Percentiles rank a stretch among this genome's conserved stretches.
Evolutionary conservation across 192 early-diverging fungal genomes (phyloP).

Genomic region (Rhizophagus sp.): DNA sequence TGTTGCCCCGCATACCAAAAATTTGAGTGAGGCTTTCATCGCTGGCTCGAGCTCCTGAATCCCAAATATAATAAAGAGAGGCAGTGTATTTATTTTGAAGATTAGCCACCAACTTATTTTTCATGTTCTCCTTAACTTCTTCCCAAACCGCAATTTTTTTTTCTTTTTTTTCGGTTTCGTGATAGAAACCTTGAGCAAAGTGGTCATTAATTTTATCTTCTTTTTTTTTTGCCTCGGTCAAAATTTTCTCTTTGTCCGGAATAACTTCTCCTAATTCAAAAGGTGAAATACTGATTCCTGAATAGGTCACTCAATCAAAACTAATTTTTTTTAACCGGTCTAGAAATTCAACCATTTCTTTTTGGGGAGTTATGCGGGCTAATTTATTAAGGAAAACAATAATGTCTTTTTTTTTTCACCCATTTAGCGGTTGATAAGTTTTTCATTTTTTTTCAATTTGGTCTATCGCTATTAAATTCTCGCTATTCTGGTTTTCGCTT

Average conservation of each 20-base stretch:
- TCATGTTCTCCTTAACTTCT: conserved; percentile 8
- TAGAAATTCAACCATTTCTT: conserved; percentile 18
- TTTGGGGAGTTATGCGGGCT: conserved; percentile 2
- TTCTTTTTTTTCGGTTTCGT: conserved; percentile 10
- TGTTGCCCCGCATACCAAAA: conserved; percentile 5
- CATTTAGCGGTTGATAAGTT: not conserved
- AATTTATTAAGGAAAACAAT: conserved; percentile 9
- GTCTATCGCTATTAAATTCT: not conserved
- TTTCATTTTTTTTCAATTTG: conserved; percentile 13
- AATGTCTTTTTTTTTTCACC: conserved; percentile 24
- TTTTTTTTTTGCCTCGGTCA: not conserved
- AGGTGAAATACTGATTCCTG: conserved; percentile 22
- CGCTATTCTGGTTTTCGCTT: not conserved
- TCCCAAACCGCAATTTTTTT: conserved; percentile 27
- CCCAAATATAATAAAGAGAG: conserved; percentile 21
- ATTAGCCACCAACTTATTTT: too few relatives aligned
- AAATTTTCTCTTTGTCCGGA: not conserved
- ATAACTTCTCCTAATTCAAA: conserved; percentile 22
- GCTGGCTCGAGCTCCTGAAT: conserved; percentile 17
- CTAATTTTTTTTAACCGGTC: conserved; percentile 14
- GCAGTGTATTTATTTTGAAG: not conserved
- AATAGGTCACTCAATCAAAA: conserved; percentile 4
- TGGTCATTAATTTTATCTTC: not conserved
- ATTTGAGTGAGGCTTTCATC: conserved; percentile 15
- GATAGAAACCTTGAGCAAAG: conserved; percentile 17